Percentiles rank a stretch among this genome's conserved stretches.
phyloP scores from a whole-genome alignment of 2,329 filamentous ascomycete species.

The Huntiella bhutanensis region DNA sequence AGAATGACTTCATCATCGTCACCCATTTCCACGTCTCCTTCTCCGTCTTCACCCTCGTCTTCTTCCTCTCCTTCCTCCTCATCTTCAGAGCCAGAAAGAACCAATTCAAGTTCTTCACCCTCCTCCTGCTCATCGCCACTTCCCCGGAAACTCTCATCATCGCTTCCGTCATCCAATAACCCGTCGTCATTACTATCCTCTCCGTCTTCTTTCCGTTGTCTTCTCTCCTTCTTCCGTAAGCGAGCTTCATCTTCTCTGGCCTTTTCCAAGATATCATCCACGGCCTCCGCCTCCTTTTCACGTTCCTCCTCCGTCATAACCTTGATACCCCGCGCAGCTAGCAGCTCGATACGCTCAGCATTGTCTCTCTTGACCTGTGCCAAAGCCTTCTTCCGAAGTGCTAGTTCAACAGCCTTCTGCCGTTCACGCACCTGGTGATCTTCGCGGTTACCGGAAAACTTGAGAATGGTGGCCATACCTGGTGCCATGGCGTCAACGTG shows the following conservation, averaged over 20 bases:
- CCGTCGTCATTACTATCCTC: constrained; percentile 29
- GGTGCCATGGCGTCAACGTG: constrained; percentile 18
- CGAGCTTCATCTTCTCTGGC: constrained; percentile 64
- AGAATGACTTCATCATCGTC: constrained; percentile 14
- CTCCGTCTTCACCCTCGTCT: constrained; percentile 21
- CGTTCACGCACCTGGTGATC: constrained; percentile 20
- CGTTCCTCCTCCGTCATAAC: constrained; percentile 77
- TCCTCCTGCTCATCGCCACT: constrained; percentile 22
- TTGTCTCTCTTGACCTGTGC: constrained; percentile 64
- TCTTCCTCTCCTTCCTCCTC: constrained; percentile 20
- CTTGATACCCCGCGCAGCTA: constrained; percentile 62
- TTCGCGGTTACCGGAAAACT: constrained; percentile 13
- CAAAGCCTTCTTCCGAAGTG: constrained; percentile 51
- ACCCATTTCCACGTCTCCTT: constrained; percentile 23
- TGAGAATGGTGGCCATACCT: constrained; percentile 41
- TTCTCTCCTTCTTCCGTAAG: constrained; percentile 60
- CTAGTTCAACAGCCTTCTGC: constrained; percentile 41
- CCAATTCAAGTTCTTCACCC: constrained; percentile 21
- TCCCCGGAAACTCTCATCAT: constrained; percentile 31
- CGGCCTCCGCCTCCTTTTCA: constrained; percentile 59
- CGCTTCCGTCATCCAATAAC: constrained; percentile 37
- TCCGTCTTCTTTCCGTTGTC: constrained; percentile 40
- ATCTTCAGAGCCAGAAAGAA: constrained; percentile 28
- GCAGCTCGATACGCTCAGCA: constrained; percentile 53
- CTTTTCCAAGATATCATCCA: constrained; percentile 76